These are phyloP conservation scores for Aureobasidium lini DNA, from an alignment of 2,329 filamentous ascomycete genomes.

Conservation along the genomic window DNA sequence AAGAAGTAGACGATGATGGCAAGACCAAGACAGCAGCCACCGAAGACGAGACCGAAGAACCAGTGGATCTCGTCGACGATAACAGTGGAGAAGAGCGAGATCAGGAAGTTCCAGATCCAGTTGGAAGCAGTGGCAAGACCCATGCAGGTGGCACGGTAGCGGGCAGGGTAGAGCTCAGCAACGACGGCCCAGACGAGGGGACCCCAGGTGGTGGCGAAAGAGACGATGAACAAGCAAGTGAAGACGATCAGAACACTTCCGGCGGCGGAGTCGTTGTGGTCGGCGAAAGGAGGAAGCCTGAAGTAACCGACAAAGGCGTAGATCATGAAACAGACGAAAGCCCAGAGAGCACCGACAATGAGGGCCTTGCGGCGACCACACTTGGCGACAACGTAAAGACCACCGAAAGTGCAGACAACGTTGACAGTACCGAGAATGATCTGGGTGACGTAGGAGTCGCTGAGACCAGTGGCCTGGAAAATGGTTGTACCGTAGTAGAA, in stretches of 20 bases:
- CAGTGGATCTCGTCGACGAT: constrained; percentile 32
- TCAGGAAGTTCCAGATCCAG: constrained; percentile 38
- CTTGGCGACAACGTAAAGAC: constrained; percentile 42
- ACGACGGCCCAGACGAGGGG: constrained; percentile 29
- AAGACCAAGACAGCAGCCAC: constrained; percentile 29
- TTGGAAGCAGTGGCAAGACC: constrained; percentile 38
- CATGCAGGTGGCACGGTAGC: constrained; percentile 38
- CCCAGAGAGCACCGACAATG: constrained; percentile 37
- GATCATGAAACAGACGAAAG: constrained; percentile 54
- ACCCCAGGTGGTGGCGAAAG: constrained; percentile 30
- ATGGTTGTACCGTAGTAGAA: constrained; percentile 26
- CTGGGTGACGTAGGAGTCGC: constrained; percentile 39
- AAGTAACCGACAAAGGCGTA: constrained; percentile 34
- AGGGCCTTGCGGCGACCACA: constrained; percentile 42
- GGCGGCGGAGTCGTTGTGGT: constrained; percentile 20
- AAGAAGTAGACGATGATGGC: constrained; percentile 33
- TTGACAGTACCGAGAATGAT: constrained; percentile 44
- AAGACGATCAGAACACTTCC: constrained; percentile 30
- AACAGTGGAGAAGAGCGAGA: constrained; percentile 32
- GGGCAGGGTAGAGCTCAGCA: constrained; percentile 28
- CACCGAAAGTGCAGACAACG: constrained; percentile 40
- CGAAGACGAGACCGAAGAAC: constrained; percentile 35
- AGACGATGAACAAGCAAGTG: constrained; percentile 30
- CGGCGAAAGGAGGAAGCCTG: constrained; percentile 20
- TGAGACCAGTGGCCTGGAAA: constrained; percentile 42